Base-by-base conservation (phyloP, 2,329 filamentous ascomycete genomes). In the Nannizziopsis arthrosporioides region DNA sequence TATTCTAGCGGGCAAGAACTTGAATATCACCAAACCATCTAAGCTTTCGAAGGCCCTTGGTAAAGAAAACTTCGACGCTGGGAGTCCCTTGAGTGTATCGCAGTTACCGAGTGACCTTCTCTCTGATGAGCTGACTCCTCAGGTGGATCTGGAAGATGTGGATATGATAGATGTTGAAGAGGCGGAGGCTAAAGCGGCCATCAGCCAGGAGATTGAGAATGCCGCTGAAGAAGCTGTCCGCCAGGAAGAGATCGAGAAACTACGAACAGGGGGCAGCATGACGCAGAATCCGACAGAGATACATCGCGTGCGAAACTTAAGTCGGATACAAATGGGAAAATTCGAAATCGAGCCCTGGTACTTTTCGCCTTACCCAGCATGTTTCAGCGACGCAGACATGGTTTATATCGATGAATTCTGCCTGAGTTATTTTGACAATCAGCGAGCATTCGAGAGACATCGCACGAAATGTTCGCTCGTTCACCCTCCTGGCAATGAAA, bases 381-480 rank as follows among this genome's bases (percentile, higher is more conserved):
- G 81, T 2, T 96, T 94, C 63, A 82, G 83, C 17, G 84, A 92
- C 57, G 84, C 84, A 56, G 92, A 98, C 56, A 76, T 92, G 54
- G 85, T 96, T 55, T 95, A 85, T 69, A 90, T 98, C 58, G 95
- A 93, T 75, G 93, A 98, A 65, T 95, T 95, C 68, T 98, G 92
- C 60, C 75, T 98, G 18, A 82, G 79, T 55, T 98, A 98, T 67
- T 95, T 86, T 60, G 87, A 83, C 53, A 82, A 89, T 60, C 72
- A 81, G 49, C 85, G 85, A 54, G 81, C 86, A 3, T 98, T 96
- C 59, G 74, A 77, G 43, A 80, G 92, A 27, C 92, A 98, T 63
- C 81, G 92, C 34, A 72, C 77, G 41, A 98, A 98, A 71, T 98
- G 92, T 68, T 85, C 83, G 1, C 70, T 98, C 31, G 80, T 87